Conservation (phyloP, 345 rosid genomes). For the Hypericum androsaemum region DNA sequence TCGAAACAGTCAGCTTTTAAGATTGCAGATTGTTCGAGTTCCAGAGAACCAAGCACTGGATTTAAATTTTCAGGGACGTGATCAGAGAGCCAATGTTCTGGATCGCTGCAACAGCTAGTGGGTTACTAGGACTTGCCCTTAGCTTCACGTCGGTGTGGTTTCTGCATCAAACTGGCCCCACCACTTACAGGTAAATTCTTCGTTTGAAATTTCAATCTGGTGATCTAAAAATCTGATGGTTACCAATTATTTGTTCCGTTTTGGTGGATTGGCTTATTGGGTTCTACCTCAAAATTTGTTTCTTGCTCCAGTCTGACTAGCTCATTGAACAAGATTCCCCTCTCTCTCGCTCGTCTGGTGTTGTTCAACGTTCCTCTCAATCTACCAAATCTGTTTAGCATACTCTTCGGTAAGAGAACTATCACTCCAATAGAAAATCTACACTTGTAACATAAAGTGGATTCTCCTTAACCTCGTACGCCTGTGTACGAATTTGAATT, state of each 20-base stretch:
- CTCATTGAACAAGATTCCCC: conserved; percentile 85
- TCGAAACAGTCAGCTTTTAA: too few species aligned
- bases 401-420: conserved; percentile 58
- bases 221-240: neutral
- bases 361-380: conserved; percentile 79
- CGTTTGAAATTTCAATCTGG: neutral
- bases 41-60: neutral
- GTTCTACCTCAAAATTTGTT: neutral
- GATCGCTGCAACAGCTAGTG: conserved; percentile 78
- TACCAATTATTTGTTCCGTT: neutral
- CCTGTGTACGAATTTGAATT: too few species aligned
- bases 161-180: conserved; percentile 86
- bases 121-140: conserved; percentile 78
- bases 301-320: conserved; percentile 56
- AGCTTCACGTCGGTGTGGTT: conserved; percentile 99
- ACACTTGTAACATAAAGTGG: too few species aligned
- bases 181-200: conserved; percentile 59
- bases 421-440: neutral
- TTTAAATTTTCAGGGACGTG: conserved; percentile 47
- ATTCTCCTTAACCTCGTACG: too few species aligned
- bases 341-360: conserved; percentile 62
- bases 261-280: neutral
- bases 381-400: conserved; percentile 64
- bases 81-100: conserved; percentile 66
- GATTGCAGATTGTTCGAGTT: too few species aligned